Evolutionary conservation across 768 basidiomycete genomes (phyloP).

Genomic region (Gloeopeniophorella convolvens): DNA sequence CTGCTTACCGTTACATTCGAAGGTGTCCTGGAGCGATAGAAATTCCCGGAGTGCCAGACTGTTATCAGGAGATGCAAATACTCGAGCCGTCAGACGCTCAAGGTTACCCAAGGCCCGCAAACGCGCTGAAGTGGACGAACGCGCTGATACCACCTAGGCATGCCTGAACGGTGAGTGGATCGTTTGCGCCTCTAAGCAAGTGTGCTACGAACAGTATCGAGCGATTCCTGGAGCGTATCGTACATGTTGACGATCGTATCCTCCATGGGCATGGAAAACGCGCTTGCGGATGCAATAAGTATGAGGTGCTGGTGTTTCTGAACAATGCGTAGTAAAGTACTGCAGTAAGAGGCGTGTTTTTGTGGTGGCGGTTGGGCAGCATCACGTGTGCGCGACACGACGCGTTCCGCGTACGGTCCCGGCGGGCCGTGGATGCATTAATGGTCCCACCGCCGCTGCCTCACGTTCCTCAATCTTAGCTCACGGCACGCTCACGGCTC

Average conservation of each 20-base stretch:
- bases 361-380: neutral
- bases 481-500: too few relatives aligned
- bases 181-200: neutral
- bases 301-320: too few relatives aligned
- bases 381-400: slow-evolving; percentile 18
- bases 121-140: slow-evolving; percentile 46
- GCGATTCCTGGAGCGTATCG: slow-evolving; percentile 46
- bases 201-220: slow-evolving; percentile 55
- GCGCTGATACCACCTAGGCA: slow-evolving; percentile 54
- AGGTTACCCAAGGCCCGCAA: slow-evolving; percentile 49
- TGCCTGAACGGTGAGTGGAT: neutral
- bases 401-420: too few relatives aligned
- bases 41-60: slow-evolving; percentile 40
- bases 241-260: slow-evolving; percentile 29
- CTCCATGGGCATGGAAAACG: too few relatives aligned
- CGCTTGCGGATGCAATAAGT: too few relatives aligned
- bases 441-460: too few relatives aligned
- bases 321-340: neutral
- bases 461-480: too few relatives aligned
- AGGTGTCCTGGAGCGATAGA: slow-evolving; percentile 60
- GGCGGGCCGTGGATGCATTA: too few relatives aligned
- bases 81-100: slow-evolving; percentile 34
- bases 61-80: slow-evolving; percentile 42
- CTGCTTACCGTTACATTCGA: slow-evolving; percentile 73
- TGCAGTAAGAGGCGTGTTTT: neutral